A percentile compares a stretch with the other conserved stretches of the same genome.
Conservation (phyloP, 495 filamentous ascomycete species). For the Aspergillus indologenus region DNA sequence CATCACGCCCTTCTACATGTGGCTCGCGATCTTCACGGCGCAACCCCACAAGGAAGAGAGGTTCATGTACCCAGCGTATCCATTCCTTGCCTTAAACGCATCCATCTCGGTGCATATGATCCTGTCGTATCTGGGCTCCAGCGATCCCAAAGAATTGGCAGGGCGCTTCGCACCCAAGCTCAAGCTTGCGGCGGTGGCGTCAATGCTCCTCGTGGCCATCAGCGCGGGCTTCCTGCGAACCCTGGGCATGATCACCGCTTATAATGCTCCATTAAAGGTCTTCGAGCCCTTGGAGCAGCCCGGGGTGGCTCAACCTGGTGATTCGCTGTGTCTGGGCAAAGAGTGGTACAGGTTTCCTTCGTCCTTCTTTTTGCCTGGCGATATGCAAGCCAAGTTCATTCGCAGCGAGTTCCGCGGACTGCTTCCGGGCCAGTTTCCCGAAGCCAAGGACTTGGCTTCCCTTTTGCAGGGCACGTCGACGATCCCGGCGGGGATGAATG, state of each 20-base stretch:
- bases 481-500: conserved; percentile 84
- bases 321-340: conserved; percentile 84
- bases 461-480: conserved; percentile 77
- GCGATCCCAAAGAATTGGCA: conserved; percentile 59
- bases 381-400: conserved; percentile 80
- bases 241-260: conserved; percentile 78
- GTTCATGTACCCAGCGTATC: conserved; percentile 98
- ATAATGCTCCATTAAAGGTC: conserved; percentile 78
- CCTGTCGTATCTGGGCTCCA: conserved; percentile 65
- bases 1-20: conserved; percentile 84
- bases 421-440: conserved; percentile 85
- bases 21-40: conserved; percentile 84
- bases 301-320: conserved; percentile 51
- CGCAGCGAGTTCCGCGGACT: conserved; percentile 86
- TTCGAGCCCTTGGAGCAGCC: conserved; percentile 56
- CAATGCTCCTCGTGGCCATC: conserved; percentile 54
- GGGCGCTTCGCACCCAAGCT: conserved; percentile 67
- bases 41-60: conserved; percentile 98
- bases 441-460: conserved; percentile 56
- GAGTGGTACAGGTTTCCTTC: conserved; percentile 99
- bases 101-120: conserved; percentile 80
- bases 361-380: conserved; percentile 80
- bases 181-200: conserved; percentile 60
- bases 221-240: conserved; percentile 67
- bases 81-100: conserved; percentile 86